Conservation (phyloP, 176 grass and related monocot genomes). For the Canna indica region DNA sequence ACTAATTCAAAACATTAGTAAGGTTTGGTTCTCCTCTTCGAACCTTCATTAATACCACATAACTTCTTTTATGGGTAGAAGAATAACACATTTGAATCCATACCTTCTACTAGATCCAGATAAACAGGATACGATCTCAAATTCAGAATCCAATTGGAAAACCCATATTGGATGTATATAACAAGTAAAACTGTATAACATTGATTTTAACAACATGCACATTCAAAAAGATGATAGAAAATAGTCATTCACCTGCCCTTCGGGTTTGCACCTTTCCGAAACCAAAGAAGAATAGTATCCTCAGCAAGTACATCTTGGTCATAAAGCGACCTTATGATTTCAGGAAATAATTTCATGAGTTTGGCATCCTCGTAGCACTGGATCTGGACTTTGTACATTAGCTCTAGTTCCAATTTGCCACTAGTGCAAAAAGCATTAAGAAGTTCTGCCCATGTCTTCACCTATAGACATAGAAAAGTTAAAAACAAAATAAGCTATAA, state of each 20-base stretch:
- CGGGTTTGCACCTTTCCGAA: constrained; percentile 81
- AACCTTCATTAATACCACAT: no score
- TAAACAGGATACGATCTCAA: no score
- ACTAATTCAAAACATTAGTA: no score
- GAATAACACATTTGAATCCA: no score
- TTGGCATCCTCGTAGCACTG: constrained; percentile 92
- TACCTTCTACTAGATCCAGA: no score
- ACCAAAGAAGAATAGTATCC: constrained; percentile 93
- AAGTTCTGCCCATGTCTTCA: constrained; percentile 75
- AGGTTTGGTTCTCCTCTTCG: no score
- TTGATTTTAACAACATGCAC: no score
- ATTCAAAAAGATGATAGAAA: not conserved
- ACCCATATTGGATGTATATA: no score
- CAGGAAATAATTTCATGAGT: constrained; percentile 90
- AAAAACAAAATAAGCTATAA: constrained; percentile 5
- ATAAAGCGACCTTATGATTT: constrained; percentile 86
- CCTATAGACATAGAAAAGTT: constrained; percentile 28
- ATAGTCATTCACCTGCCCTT: constrained; percentile 60
- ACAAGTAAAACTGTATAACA: no score
- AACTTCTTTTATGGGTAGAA: no score
- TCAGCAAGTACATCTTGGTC: constrained; percentile 91
- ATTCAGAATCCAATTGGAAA: no score
- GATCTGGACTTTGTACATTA: constrained; percentile 89
- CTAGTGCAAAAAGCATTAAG: constrained; percentile 81
- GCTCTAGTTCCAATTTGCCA: constrained; percentile 83